phyloP scores from a whole-genome alignment of 192 early-diverging fungal species.

The Gaertneriomyces semiglobifer region DNA sequence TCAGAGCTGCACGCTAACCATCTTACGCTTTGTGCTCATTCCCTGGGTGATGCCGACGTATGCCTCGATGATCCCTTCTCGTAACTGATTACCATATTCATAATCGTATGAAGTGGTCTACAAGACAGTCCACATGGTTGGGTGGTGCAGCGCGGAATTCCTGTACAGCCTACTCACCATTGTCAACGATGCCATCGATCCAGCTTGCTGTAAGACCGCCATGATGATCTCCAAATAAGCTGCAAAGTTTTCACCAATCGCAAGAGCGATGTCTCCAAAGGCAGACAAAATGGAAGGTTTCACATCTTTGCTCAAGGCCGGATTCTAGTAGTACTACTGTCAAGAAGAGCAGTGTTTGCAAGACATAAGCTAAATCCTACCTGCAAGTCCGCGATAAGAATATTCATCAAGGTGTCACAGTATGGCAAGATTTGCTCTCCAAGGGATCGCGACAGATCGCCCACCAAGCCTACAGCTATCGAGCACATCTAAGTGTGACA shows the following conservation, averaged over 20 bases:
- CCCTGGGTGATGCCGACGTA: conserved; percentile 96
- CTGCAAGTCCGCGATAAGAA: conserved; percentile 75
- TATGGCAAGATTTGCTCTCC: conserved; percentile 72
- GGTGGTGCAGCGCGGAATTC: background rate
- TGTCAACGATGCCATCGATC: conserved; percentile 19
- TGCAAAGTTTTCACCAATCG: conserved; percentile 82
- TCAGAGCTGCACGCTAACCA: background rate
- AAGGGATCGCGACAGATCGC: conserved; percentile 91
- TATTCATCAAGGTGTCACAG: conserved; percentile 78
- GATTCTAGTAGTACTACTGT: conserved; percentile 40
- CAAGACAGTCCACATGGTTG: conserved; percentile 22
- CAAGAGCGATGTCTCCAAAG: conserved; percentile 98
- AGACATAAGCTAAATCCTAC: conserved; percentile 16
- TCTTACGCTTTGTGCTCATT: conserved; percentile 69
- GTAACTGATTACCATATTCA: conserved; percentile 82
- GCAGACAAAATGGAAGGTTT: conserved; percentile 92
- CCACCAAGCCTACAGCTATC: conserved; percentile 94
- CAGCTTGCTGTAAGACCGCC: conserved; percentile 80
- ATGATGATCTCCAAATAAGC: conserved; percentile 78
- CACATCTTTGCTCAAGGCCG: conserved; percentile 75
- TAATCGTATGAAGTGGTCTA: conserved; percentile 55
- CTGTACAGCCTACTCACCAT: conserved; percentile 9
- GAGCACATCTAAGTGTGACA: conserved; percentile 65
- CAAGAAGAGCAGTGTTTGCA: background rate
- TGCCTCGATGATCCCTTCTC: conserved; percentile 89